Evolutionary conservation across 768 basidiomycete species (phyloP).

Genomic region (Steccherinum ochraceum): DNA sequence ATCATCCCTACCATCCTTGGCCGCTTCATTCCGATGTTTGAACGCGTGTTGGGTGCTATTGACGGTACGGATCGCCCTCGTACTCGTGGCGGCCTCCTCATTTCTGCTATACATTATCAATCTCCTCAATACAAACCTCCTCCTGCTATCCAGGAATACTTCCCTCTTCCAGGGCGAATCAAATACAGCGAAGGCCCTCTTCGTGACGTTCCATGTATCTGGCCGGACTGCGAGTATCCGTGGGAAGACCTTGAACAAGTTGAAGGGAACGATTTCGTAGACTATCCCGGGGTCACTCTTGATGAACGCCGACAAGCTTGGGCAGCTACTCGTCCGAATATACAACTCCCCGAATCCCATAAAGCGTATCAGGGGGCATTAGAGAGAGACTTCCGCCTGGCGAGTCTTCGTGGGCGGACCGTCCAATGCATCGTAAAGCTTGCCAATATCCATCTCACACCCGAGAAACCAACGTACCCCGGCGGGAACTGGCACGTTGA

Average conservation of each 20-base stretch:
- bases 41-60: constrained; percentile 16
- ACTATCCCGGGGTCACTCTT: too few relatives aligned
- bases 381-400: constrained; percentile 1
- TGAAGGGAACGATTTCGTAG: too few relatives aligned
- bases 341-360: not conserved
- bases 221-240: too few relatives aligned
- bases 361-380: constrained; percentile 2
- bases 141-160: not conserved
- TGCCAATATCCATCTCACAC: constrained; percentile 27
- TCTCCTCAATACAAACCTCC: too few relatives aligned
- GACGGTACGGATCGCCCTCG: not conserved
- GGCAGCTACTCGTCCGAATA: too few relatives aligned
- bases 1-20: constrained; percentile 13
- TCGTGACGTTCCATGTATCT: not conserved
- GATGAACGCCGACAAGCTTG: too few relatives aligned
- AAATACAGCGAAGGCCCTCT: not conserved
- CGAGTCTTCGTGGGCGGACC: constrained; percentile 12
- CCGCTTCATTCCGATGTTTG: constrained; percentile 22
- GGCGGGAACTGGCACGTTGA: constrained; percentile 31
- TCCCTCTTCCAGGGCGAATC: not conserved
- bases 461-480: constrained; percentile 21
- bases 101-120: too few relatives aligned
- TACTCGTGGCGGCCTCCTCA: not conserved
- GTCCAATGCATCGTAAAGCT: constrained; percentile 36
- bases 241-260: too few relatives aligned